A percentile compares a stretch with the other conserved stretches of the same genome.
Evolutionary conservation across 805 yeast species (phyloP).

Genomic region (Wickerhamiella brachini): DNA sequence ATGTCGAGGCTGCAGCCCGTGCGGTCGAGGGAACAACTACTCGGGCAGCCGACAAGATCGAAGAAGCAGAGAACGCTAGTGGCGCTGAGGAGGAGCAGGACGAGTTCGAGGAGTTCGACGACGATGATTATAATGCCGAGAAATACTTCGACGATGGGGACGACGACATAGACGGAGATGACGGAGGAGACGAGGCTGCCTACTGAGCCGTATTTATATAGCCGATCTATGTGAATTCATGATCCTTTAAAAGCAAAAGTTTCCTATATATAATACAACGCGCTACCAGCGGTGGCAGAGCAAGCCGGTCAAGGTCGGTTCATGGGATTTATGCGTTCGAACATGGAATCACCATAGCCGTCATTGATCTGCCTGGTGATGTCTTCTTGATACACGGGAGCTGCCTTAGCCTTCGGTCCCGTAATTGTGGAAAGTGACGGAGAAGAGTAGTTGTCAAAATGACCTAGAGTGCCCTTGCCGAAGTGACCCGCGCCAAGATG

Average conservation of each 20-base stretch:
- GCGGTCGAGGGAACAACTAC: slow-evolving; percentile 24
- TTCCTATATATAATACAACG: neutral
- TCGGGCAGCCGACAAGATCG: slow-evolving; percentile 22
- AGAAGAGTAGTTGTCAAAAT: neutral
- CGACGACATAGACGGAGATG: slow-evolving; percentile 40
- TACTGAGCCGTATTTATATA: slow-evolving; percentile 25
- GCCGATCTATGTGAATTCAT: too few species aligned
- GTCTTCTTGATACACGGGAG: slow-evolving; percentile 12
- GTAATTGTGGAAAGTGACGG: neutral
- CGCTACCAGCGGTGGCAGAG: neutral
- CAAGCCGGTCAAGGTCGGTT: slow-evolving; percentile 3
- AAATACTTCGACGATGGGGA: slow-evolving; percentile 63
- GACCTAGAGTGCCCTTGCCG: neutral
- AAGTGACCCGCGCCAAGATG: too few species aligned
- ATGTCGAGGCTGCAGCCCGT: slow-evolving; percentile 22
- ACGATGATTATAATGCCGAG: slow-evolving; percentile 69
- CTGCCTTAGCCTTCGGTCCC: neutral
- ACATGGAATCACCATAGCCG: slow-evolving; percentile 25
- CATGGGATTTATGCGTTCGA: slow-evolving; percentile 14
- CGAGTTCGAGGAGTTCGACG: slow-evolving; percentile 59
- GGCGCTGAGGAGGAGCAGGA: slow-evolving; percentile 39
- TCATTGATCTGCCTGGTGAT: slow-evolving; percentile 22
- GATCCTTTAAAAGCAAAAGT: neutral
- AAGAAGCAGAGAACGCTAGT: slow-evolving; percentile 32
- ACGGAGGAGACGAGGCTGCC: slow-evolving; percentile 55